Conservation (phyloP, 169 alveolate genomes). For the Fabrea salina region DNA sequence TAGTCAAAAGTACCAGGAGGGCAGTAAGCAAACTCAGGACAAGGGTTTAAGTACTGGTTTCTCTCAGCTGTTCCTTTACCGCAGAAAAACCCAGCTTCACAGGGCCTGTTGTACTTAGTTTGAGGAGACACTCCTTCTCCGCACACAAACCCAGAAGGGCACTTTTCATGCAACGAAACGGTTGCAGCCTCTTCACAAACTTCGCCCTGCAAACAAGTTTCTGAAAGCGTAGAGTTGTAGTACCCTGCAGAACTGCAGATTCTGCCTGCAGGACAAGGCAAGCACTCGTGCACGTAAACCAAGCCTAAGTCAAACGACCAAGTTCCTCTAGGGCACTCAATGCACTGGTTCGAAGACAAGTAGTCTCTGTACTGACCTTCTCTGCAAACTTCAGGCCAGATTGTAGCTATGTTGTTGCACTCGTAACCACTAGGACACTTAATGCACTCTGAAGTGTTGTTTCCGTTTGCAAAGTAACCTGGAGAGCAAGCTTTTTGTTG, state of each 20-base stretch:
- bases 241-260: conserved; percentile 5
- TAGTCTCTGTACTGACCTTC: conserved; percentile 9
- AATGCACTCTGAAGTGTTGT: not conserved
- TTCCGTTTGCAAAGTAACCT: not conserved
- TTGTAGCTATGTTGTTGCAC: not conserved
- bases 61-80: not conserved
- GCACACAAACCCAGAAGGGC: conserved; percentile 32
- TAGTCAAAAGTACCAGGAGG: conserved; percentile 30
- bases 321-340: conserved; percentile 18
- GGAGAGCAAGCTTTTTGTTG: conserved; percentile 11
- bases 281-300: not conserved
- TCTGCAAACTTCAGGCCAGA: conserved; percentile 13
- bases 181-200: conserved; percentile 24
- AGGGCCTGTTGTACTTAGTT: not conserved
- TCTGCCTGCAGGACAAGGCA: conserved; percentile 22
- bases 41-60: conserved; percentile 9
- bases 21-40: conserved; percentile 27
- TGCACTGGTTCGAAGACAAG: not conserved
- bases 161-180: not conserved
- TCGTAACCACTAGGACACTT: conserved; percentile 29
- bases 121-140: not conserved
- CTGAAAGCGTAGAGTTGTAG: not conserved
- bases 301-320: conserved; percentile 8
- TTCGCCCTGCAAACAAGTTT: conserved; percentile 2
- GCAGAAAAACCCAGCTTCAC: conserved; percentile 22